Percentiles rank a stretch among this genome's conserved stretches.
Evolutionary conservation across 1,139 yeast genomes (phyloP).

Genomic region (Debaryomyces nepalensis): DNA sequence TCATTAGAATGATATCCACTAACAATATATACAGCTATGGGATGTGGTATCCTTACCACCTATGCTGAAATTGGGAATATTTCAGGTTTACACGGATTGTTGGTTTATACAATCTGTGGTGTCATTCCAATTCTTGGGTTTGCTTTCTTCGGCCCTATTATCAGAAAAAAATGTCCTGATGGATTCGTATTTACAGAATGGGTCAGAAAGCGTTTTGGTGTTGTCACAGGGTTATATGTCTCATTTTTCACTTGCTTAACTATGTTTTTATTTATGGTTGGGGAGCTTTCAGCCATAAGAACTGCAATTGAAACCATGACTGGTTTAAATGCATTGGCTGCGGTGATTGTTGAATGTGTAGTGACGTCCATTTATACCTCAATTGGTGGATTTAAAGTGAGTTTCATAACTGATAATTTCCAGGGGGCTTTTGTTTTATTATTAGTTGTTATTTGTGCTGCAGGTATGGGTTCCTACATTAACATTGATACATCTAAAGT

Average conservation of each 20-base stretch:
- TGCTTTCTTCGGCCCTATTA: constrained; percentile 80
- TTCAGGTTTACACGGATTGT: constrained; percentile 84
- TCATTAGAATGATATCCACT: constrained; percentile 3
- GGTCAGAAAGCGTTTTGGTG: constrained; percentile 83
- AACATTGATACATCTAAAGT: constrained; percentile 67
- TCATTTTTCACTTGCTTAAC: constrained; percentile 85
- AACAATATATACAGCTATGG: constrained; percentile 64
- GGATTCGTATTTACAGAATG: constrained; percentile 96
- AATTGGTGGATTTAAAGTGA: constrained; percentile 87
- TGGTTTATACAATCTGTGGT: constrained; percentile 82
- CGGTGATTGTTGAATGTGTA: constrained; percentile 82
- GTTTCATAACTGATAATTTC: constrained; percentile 85
- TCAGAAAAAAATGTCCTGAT: constrained; percentile 79
- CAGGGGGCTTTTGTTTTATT: constrained; percentile 80
- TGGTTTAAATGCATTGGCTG: constrained; percentile 78
- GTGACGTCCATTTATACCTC: constrained; percentile 88
- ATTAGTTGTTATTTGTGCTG: constrained; percentile 69
- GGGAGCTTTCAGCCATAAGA: constrained; percentile 82
- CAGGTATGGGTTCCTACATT: constrained; percentile 81
- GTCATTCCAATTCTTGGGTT: constrained; percentile 83
- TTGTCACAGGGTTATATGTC: constrained; percentile 70
- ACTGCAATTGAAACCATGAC: constrained; percentile 78
- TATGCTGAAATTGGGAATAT: constrained; percentile 85
- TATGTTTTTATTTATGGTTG: constrained; percentile 84
- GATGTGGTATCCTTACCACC: constrained; percentile 86